Evolutionary conservation across 1,284 basidiomycete genomes (phyloP).

Genomic region (Ustilago bromivora): DNA sequence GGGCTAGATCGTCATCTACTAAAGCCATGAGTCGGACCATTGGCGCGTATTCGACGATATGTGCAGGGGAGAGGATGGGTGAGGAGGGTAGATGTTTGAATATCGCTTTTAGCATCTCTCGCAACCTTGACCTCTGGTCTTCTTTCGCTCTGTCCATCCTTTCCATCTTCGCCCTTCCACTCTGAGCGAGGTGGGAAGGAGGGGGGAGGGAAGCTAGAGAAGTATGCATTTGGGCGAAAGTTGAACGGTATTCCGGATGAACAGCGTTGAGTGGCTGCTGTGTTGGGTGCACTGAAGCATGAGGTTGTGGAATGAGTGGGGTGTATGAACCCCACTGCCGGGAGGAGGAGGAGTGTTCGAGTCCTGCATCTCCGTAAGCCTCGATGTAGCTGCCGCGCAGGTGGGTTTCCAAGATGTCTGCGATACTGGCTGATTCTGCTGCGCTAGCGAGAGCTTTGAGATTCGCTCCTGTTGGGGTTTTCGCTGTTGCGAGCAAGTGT

Average conservation of each 20-base stretch:
- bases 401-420: slow-evolving; percentile 12
- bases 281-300: slow-evolving; percentile 36
- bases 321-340: slow-evolving; percentile 23
- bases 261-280: slow-evolving; percentile 3
- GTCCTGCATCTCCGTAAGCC: slow-evolving; percentile 14
- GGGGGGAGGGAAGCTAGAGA: background rate
- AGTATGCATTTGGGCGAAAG: slow-evolving; percentile 68
- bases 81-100: slow-evolving; percentile 46
- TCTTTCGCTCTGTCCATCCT: too few species aligned
- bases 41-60: slow-evolving; percentile 77
- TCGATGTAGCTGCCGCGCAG: background rate
- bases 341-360: slow-evolving; percentile 8
- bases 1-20: slow-evolving; percentile 75
- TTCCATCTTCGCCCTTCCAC: too few species aligned
- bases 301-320: slow-evolving; percentile 16
- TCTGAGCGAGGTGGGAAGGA: background rate
- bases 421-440: slow-evolving; percentile 22
- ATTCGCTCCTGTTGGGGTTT: background rate
- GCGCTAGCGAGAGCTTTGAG: slow-evolving; percentile 9
- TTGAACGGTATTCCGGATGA: slow-evolving; percentile 61
- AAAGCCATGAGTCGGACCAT: slow-evolving; percentile 78
- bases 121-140: slow-evolving; percentile 39
- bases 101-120: background rate
- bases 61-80: slow-evolving; percentile 72
- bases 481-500: background rate